Evolutionary conservation across 495 filamentous ascomycete genomes (phyloP), one percentile per base, ranked within the genome.

Genomic region (Staphylotrichum tortipilum): DNA sequence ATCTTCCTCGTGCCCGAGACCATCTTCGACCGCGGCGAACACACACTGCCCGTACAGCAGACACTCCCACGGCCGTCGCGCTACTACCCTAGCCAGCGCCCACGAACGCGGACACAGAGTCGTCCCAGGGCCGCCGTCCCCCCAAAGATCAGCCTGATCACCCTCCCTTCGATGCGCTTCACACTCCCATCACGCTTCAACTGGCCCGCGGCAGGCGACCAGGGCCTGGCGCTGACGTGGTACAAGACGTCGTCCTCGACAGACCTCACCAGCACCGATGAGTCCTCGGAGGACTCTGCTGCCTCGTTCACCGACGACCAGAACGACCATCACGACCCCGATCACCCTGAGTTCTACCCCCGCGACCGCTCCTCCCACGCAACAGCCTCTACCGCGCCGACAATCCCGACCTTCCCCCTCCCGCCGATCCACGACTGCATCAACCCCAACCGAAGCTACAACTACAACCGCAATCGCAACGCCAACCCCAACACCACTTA

Each of bases 1-100:
- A 45, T 79, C 26, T 72, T 80, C 59, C 56, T 79, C 6, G 74
- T 76, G 12, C 77, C 78, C 0, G 79, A 82, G 53, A 79, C 78
- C 5, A 72, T 74, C 17, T 81, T 74, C 55, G 56, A 79, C 21
- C 55, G 62, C 1, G 40, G 36, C 1, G 22, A 52, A 12, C 52
- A 34, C 5, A 47, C 36, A n/a, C 48, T 64, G 1, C 57, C 59
- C 4, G 40, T 53, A 9, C 57, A 53, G 31, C 46, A 24, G 18
- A 56, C 33, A 7, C 44, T 56, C 14, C 57, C 57, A 2, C 58
- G 53, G 9, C 46, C 42, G 5, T 59, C 50, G 7, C 53, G 52
- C 11, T 57, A 49, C 26, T 30, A 21, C 18, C 56, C 46, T 3
- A 37, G 42, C 15, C 7, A n/a, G 4, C 40, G 22, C 2, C n/a